Evolutionary conservation across 1,139 yeast genomes (phyloP).

Genomic region (Pichia sorboxylosa): DNA sequence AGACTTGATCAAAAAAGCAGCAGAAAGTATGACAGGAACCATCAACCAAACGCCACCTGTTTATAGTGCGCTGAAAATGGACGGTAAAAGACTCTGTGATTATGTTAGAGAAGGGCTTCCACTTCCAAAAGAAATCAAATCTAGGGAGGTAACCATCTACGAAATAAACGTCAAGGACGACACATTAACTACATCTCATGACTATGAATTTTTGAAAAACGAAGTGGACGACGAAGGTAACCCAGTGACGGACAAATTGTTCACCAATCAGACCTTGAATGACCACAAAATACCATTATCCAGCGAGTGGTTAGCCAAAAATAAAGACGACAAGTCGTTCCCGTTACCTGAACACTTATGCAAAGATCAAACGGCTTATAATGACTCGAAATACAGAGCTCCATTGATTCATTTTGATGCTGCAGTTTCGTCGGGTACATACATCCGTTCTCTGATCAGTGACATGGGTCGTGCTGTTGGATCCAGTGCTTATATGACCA

Average conservation of each 20-base stretch:
- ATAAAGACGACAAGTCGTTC: slow-evolving; percentile 21
- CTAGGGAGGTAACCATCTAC: slow-evolving; percentile 57
- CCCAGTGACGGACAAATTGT: slow-evolving; percentile 29
- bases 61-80: slow-evolving; percentile 85
- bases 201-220: slow-evolving; percentile 38
- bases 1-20: slow-evolving; percentile 38
- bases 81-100: slow-evolving; percentile 88
- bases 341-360: slow-evolving; percentile 23
- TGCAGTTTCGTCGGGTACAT: slow-evolving; percentile 89
- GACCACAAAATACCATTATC: slow-evolving; percentile 54
- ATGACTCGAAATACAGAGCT: slow-evolving; percentile 28
- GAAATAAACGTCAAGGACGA: slow-evolving; percentile 44
- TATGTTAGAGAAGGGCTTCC: slow-evolving; percentile 87
- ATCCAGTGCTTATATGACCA: slow-evolving; percentile 83
- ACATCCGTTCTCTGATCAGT: slow-evolving; percentile 79
- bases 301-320: slow-evolving; percentile 34
- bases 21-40: slow-evolving; percentile 60
- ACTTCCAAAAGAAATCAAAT: slow-evolving; percentile 68
- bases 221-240: slow-evolving; percentile 41
- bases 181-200: slow-evolving; percentile 44
- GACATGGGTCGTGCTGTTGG: slow-evolving; percentile 79
- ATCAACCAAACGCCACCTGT: slow-evolving; percentile 90
- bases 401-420: slow-evolving; percentile 67
- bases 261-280: slow-evolving; percentile 48
- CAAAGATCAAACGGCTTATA: slow-evolving; percentile 19